Percentiles rank a stretch among this genome's conserved stretches.
These are phyloP conservation scores for Volvox carteri DNA, from an alignment of 163 green algal species.

Conservation along the genomic window DNA sequence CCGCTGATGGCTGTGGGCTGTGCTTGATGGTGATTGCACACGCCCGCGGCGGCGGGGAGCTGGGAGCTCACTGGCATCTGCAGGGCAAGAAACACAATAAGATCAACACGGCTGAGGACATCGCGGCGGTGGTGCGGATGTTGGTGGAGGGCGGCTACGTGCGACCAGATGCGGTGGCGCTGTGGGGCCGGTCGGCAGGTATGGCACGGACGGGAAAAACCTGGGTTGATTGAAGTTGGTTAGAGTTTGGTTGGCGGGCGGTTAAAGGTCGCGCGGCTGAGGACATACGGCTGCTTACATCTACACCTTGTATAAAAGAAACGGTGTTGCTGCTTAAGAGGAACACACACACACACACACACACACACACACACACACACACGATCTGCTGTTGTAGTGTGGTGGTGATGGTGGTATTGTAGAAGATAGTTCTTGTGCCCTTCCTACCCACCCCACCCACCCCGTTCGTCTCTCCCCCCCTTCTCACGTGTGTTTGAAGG, in stretches of 20 bases:
- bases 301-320: too few relatives aligned
- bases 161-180: slow-evolving; percentile 52
- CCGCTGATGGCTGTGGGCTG: not conserved
- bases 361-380: not conserved
- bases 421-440: too few relatives aligned
- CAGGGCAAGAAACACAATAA: slow-evolving; percentile 56
- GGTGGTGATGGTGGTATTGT: too few relatives aligned
- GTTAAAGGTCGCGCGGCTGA: too few relatives aligned
- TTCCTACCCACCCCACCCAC: not conserved
- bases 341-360: not conserved
- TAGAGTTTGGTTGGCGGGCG: too few relatives aligned
- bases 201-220: too few relatives aligned
- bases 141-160: slow-evolving; percentile 54
- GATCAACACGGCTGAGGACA: slow-evolving; percentile 65
- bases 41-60: slow-evolving; percentile 63
- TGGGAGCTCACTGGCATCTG: slow-evolving; percentile 71
- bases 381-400: too few relatives aligned
- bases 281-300: too few relatives aligned
- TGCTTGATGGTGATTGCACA: slow-evolving; percentile 53
- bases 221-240: too few relatives aligned
- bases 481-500: too few relatives aligned
- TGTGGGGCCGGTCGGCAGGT: slow-evolving; percentile 64
- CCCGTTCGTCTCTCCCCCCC: too few relatives aligned
- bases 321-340: too few relatives aligned
- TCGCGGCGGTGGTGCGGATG: slow-evolving; percentile 65